Evolutionary conservation across 164 flowering plant genomes (phyloP).

Genomic region (Berberis vulgaris): DNA sequence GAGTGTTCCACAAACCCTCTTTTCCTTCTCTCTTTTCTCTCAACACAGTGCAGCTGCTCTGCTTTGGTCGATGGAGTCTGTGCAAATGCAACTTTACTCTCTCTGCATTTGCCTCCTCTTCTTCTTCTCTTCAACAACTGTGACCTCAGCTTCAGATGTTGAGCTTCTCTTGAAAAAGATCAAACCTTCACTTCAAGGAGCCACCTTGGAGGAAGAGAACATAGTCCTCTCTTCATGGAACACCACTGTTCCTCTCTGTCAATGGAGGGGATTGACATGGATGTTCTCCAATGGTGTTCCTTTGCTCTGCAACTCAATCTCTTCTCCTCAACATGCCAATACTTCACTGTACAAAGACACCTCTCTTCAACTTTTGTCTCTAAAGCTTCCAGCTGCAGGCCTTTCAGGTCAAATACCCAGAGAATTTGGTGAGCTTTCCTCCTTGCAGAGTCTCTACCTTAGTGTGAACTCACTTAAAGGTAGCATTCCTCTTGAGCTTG

Average conservation of each 20-base stretch:
- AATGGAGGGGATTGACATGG: slow-evolving; percentile 92
- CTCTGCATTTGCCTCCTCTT: background rate
- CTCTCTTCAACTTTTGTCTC: slow-evolving; percentile 57
- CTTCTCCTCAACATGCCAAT: slow-evolving; percentile 52
- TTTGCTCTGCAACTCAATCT: slow-evolving; percentile 36
- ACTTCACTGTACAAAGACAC: slow-evolving; percentile 51
- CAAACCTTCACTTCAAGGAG: slow-evolving; percentile 67
- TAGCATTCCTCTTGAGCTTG: slow-evolving; percentile 80
- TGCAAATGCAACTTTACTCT: background rate
- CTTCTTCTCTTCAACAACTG: background rate
- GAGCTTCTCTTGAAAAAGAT: slow-evolving; percentile 54
- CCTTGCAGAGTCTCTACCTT: slow-evolving; percentile 61
- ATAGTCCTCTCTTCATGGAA: slow-evolving; percentile 78
- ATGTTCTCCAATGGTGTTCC: slow-evolving; percentile 55
- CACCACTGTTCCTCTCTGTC: slow-evolving; percentile 69
- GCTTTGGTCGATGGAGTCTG: background rate
- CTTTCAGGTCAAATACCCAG: slow-evolving; percentile 72
- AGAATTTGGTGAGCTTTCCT: slow-evolving; percentile 71
- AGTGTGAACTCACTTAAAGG: slow-evolving; percentile 62
- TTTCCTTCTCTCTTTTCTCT: background rate
- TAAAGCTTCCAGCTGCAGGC: slow-evolving; percentile 82
- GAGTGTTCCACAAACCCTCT: background rate
- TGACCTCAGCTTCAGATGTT: slow-evolving; percentile 35
- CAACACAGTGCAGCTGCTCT: too few relatives aligned
- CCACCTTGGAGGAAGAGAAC: slow-evolving; percentile 26